Conservation (phyloP, 2,329 filamentous ascomycete genomes). For the Xylaria digitata region DNA sequence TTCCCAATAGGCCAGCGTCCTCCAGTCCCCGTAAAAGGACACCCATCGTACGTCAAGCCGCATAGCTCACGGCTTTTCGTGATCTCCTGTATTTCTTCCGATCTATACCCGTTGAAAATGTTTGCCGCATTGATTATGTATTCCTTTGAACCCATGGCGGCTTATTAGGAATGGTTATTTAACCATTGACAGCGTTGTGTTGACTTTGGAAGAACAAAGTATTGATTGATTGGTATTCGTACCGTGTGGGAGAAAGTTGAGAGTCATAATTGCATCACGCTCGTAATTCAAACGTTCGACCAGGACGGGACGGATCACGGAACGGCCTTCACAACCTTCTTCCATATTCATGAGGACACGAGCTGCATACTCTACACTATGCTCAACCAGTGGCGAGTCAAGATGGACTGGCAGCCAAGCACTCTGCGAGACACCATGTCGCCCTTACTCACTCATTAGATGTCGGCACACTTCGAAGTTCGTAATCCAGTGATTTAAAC, state of each 20-base stretch:
- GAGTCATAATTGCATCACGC: constrained; percentile 33
- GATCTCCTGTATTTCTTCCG: constrained; percentile 12
- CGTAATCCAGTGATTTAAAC: background rate
- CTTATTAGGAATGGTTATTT: constrained; percentile 4
- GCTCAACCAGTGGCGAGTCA: constrained; percentile 17
- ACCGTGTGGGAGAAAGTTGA: constrained; percentile 5
- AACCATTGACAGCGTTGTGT: constrained; percentile 1
- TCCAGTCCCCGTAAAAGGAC: constrained; percentile 32
- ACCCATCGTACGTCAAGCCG: constrained; percentile 35
- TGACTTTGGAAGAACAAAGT: constrained; percentile 6
- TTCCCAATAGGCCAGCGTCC: constrained; percentile 22
- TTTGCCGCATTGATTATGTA: constrained; percentile 4
- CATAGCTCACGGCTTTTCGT: constrained; percentile 25
- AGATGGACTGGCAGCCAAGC: constrained; percentile 22
- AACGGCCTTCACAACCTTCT: background rate
- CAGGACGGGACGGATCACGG: constrained; percentile 6
- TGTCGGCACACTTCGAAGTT: background rate
- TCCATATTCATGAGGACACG: constrained; percentile 11
- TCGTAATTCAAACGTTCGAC: constrained; percentile 3
- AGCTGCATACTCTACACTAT: constrained; percentile 18
- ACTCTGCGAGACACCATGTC: constrained; percentile 12
- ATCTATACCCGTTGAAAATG: constrained; percentile 7
- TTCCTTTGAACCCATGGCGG: background rate
- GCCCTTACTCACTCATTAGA: background rate
- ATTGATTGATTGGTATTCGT: constrained; percentile 2